phyloP scores from a whole-genome alignment of 805 yeast species.

The Metschnikowia vanudenii region DNA sequence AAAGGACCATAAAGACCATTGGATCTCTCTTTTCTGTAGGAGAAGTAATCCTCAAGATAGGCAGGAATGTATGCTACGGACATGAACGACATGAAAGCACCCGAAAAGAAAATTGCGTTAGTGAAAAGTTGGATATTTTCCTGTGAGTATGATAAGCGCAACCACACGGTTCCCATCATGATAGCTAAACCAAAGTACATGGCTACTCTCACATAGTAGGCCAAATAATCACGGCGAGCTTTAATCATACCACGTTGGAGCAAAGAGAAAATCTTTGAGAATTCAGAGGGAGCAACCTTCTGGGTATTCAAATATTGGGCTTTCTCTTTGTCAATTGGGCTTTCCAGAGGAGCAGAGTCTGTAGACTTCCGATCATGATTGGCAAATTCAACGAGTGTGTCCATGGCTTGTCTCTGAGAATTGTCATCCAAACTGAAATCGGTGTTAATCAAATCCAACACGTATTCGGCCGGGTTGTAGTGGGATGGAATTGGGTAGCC shows the following conservation, averaged over 20 bases:
- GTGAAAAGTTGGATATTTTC: constrained; percentile 28
- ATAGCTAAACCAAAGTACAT: constrained; percentile 42
- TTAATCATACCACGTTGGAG: constrained; percentile 28
- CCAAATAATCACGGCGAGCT: constrained; percentile 34
- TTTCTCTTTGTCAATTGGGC: background rate
- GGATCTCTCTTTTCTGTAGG: constrained; percentile 30
- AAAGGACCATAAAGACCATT: constrained; percentile 40
- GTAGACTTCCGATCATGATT: background rate
- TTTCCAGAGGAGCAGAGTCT: background rate
- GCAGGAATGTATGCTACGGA: constrained; percentile 43
- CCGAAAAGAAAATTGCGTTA: constrained; percentile 38
- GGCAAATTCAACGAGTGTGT: constrained; percentile 5
- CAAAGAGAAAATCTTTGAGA: constrained; percentile 20
- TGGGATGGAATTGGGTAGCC: constrained; percentile 21
- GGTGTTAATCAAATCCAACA: constrained; percentile 30
- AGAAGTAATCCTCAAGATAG: constrained; percentile 32
- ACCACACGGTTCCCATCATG: constrained; percentile 42
- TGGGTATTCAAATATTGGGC: background rate
- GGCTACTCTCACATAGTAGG: constrained; percentile 35
- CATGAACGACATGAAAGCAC: constrained; percentile 48
- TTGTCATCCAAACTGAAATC: constrained; percentile 20
- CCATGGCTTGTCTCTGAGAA: background rate
- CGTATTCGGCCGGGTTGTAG: constrained; percentile 28
- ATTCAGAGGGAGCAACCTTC: background rate
- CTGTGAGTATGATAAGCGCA: constrained; percentile 26